These are phyloP conservation scores for Barnettozyma salicaria DNA, from an alignment of 805 yeast genomes.

Conservation along the genomic window DNA sequence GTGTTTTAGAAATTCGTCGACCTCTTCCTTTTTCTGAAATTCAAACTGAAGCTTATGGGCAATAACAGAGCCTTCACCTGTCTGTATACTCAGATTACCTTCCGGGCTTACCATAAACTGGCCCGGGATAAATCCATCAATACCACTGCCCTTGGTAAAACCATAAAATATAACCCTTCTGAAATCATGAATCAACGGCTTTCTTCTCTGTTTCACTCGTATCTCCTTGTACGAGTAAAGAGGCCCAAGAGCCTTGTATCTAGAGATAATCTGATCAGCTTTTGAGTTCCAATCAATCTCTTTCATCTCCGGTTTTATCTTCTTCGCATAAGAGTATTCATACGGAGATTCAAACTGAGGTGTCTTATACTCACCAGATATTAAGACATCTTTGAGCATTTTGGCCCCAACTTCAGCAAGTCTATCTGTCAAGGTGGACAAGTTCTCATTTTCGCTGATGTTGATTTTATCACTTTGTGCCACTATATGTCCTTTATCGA, in stretches of 20 bases:
- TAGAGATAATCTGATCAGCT: slow-evolving; percentile 35
- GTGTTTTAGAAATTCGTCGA: slow-evolving; percentile 37
- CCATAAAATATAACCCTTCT: slow-evolving; percentile 47
- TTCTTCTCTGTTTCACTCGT: slow-evolving; percentile 30
- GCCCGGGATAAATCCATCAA: slow-evolving; percentile 22
- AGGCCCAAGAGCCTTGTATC: slow-evolving; percentile 50
- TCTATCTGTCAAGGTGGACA: slow-evolving; percentile 38
- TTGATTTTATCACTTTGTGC: slow-evolving; percentile 44
- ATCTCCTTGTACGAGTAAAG: slow-evolving; percentile 41
- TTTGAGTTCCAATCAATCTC: slow-evolving; percentile 43
- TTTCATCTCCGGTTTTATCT: slow-evolving; percentile 38
- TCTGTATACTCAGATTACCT: slow-evolving; percentile 33
- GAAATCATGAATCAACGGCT: slow-evolving; percentile 23
- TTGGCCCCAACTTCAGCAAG: slow-evolving; percentile 61
- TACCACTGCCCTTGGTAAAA: slow-evolving; percentile 18
- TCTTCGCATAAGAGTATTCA: slow-evolving; percentile 50
- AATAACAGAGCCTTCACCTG: slow-evolving; percentile 38
- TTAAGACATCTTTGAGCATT: slow-evolving; percentile 43
- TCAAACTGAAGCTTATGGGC: slow-evolving; percentile 44
- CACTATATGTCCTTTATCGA: slow-evolving; percentile 73
- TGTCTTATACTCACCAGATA: slow-evolving; percentile 24
- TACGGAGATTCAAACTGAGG: slow-evolving; percentile 23
- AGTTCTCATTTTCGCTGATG: slow-evolving; percentile 40
- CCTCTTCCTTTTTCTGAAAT: slow-evolving; percentile 43
- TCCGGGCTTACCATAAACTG: slow-evolving; percentile 24